Evolutionary conservation across 2,329 filamentous ascomycete species (phyloP), one percentile per base, ranked within the genome.

Genomic region (Neonectria sp.): DNA sequence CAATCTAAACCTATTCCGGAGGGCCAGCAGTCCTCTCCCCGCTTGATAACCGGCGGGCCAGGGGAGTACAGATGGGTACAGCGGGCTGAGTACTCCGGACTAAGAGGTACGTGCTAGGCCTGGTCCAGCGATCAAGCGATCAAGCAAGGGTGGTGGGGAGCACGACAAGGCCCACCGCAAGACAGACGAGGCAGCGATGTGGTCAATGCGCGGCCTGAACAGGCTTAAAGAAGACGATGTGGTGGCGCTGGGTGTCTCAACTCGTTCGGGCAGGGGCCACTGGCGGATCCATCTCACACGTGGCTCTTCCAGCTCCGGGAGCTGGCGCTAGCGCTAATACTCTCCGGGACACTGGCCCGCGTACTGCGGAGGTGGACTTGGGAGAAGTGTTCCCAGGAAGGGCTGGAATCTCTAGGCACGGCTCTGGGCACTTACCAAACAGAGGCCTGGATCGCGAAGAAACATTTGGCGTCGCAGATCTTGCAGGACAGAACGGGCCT

Each of bases 211-310:
- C 40, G 58, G 52, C 43, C 60, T 63, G 21, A 60, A 68, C 67
- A 68, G 58, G 71, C 68, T 68, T 64, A 52, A 67, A 59, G 51
- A 25, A 37, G 66, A 66, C 66, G 53, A 65, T 55, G 67, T 60
- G 63, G 73, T 45, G 70, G 64, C 40, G 61, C 59, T 52, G 46
- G 62, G 67, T 71, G 68, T 74, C 71, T 74, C 67, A 68, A 68
- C 60, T 71, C 62, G 68, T 66, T 66, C 71, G 58, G 71, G 62
- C 65, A 73, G 65, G 70, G 60, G 59, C 67, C 71, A 73, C 62
- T 69, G 67, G 59, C 61, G 71, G 73, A 69, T 68, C 73, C 71
- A 70, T 75, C 49, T 65, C 65, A 75, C 73, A 75, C 73, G 73
- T 75, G 73, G 73, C 70, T 63, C 40, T 46, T 65, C 62, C 51